phyloP scores from a whole-genome alignment of 2,329 filamentous ascomycete species.

The Aspergillus tamarii region DNA sequence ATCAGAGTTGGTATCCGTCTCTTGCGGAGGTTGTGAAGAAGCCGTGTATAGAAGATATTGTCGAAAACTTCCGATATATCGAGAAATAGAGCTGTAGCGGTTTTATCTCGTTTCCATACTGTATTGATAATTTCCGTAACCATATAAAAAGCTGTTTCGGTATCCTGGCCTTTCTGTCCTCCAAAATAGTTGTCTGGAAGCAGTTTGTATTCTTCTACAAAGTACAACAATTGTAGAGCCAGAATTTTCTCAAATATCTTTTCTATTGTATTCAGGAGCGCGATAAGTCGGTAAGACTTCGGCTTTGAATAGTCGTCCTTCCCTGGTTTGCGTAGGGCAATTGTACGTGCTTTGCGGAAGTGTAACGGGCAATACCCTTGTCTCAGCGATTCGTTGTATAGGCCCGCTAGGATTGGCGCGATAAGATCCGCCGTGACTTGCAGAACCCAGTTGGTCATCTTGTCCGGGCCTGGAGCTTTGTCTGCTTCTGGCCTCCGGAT shows the following conservation, averaged over 20 bases:
- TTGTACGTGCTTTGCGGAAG: constrained; percentile 7
- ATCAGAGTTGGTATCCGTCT: no score
- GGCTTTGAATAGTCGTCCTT: constrained; percentile 23
- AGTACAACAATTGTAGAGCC: constrained; percentile 17
- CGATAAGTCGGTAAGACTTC: constrained; percentile 23
- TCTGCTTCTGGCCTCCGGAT: constrained; percentile 3
- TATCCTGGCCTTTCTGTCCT: constrained; percentile 1
- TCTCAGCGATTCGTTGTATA: constrained; percentile 7
- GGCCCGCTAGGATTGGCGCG: neutral
- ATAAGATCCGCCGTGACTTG: neutral
- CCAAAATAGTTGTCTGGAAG: constrained; percentile 7
- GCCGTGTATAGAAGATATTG: constrained; percentile 18
- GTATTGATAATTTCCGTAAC: constrained; percentile 2
- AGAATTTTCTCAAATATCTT: constrained; percentile 24
- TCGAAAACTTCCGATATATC: constrained; percentile 18
- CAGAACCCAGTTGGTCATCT: constrained; percentile 10
- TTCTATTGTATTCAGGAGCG: constrained; percentile 20
- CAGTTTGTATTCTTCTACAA: constrained; percentile 14
- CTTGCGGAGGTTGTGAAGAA: constrained; percentile 23
- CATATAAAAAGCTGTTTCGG: constrained; percentile 6
- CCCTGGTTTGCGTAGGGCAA: constrained; percentile 25
- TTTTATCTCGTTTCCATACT: neutral
- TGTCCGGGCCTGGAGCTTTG: constrained; percentile 17
- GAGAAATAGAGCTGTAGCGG: neutral
- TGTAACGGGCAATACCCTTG: constrained; percentile 9